These are phyloP conservation scores for Bondarzewia mesenterica DNA, from an alignment of 1,284 basidiomycete genomes.

Conservation along the genomic window DNA sequence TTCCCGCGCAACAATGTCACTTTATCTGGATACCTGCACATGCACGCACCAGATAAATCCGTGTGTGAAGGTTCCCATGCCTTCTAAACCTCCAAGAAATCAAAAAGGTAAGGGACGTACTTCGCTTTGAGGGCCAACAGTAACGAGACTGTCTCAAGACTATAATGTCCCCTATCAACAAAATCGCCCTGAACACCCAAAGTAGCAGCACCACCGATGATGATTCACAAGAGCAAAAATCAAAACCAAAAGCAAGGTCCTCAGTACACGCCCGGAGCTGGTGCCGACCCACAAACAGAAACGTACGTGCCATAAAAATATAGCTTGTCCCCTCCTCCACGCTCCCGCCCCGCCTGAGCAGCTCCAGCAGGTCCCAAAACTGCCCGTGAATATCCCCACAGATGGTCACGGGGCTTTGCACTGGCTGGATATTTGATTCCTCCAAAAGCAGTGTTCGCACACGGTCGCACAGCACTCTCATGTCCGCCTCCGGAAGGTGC, in stretches of 20 bases:
- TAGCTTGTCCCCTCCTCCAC: conserved; percentile 87
- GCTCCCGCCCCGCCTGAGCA: conserved; percentile 84
- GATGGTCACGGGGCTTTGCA: conserved; percentile 85
- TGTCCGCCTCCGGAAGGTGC: conserved; percentile 85
- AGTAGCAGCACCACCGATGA: too few relatives aligned
- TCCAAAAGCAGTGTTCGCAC: conserved; percentile 85
- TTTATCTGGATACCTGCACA: conserved; percentile 78
- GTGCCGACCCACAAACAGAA: conserved; percentile 16
- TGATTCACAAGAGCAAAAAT: not conserved
- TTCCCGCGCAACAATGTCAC: conserved; percentile 91
- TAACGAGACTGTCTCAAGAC: conserved; percentile 90
- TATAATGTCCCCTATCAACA: conserved; percentile 95
- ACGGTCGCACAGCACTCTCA: conserved; percentile 84
- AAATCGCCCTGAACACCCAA: conserved; percentile 80
- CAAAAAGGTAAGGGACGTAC: conserved; percentile 30
- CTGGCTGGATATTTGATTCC: conserved; percentile 93
- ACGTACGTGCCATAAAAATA: conserved; percentile 91
- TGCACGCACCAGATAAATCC: too few relatives aligned
- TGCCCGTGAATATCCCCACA: conserved; percentile 95
- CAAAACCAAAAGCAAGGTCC: too few relatives aligned
- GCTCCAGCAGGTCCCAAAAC: conserved; percentile 92
- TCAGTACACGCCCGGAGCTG: not conserved
- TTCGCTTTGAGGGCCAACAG: conserved; percentile 87
- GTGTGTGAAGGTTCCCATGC: too few relatives aligned
- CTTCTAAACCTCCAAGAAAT: too few relatives aligned